phyloP scores from a whole-genome alignment of 768 basidiomycete genomes.

The Suillus discolor region DNA sequence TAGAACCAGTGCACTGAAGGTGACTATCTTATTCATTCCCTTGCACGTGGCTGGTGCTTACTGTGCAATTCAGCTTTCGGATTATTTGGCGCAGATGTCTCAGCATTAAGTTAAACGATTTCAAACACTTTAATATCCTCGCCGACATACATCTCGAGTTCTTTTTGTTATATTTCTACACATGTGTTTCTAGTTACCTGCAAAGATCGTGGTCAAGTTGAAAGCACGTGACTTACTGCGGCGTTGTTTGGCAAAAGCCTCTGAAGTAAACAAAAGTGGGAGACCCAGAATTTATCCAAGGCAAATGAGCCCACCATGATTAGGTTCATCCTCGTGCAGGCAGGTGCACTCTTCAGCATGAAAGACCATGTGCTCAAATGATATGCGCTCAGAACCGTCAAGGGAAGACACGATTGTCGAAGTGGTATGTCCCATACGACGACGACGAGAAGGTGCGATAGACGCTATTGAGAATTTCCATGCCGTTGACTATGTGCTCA shows the following conservation, averaged over 20 bases:
- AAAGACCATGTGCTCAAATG: not conserved
- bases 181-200: slow-evolving; percentile 1
- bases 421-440: slow-evolving; percentile 99
- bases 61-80: slow-evolving; percentile 46
- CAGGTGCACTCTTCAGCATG: slow-evolving; percentile 32
- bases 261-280: slow-evolving; percentile 13
- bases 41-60: not conserved
- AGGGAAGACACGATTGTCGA: slow-evolving; percentile 95
- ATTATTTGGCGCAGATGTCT: slow-evolving; percentile 73
- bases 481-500: slow-evolving; percentile 30
- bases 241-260: slow-evolving; percentile 17
- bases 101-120: slow-evolving; percentile 33
- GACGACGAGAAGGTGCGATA: slow-evolving; percentile 92
- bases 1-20: slow-evolving; percentile 80
- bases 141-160: not conserved
- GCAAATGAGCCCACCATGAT: slow-evolving; percentile 63
- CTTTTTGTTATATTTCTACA: not conserved
- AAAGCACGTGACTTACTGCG: slow-evolving; percentile 1
- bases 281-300: not conserved
- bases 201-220: not conserved
- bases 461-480: not conserved
- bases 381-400: slow-evolving; percentile 77
- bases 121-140: not conserved
- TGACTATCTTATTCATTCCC: slow-evolving; percentile 34
- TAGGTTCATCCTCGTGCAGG: slow-evolving; percentile 97